phyloP scores from a whole-genome alignment of 108 stramenopile species.

The Conticribra guillardii region DNA sequence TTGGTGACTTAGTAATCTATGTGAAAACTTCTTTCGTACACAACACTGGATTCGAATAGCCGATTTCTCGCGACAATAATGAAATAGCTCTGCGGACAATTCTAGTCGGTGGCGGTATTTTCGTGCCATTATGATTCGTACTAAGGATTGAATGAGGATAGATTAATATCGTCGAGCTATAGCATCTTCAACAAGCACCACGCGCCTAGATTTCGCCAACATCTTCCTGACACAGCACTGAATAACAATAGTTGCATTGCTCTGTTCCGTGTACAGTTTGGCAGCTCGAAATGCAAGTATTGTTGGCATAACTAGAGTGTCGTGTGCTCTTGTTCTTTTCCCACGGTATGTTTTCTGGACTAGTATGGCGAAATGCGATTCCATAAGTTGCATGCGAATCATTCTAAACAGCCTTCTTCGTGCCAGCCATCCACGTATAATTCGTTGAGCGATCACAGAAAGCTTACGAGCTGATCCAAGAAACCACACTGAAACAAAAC shows the following conservation, averaged over 20 bases:
- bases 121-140: constrained; percentile 1
- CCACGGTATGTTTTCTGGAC: constrained; percentile 9
- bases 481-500: constrained; percentile 1
- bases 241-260: neutral
- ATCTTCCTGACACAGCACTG: constrained; percentile 6
- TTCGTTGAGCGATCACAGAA: neutral
- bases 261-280: neutral
- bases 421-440: constrained; percentile 8
- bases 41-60: constrained; percentile 4
- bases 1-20: neutral
- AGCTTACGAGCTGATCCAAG: neutral
- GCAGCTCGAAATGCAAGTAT: constrained; percentile 10
- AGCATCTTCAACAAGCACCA: neutral
- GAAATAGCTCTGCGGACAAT: constrained; percentile 7
- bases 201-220: neutral
- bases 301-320: constrained; percentile 4
- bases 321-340: constrained; percentile 1
- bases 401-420: neutral
- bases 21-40: constrained; percentile 2
- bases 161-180: neutral
- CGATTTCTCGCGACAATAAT: constrained; percentile 1
- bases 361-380: neutral
- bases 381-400: neutral
- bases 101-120: neutral
- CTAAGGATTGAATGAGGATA: neutral